Base-by-base conservation (phyloP, 139 green algal species). In the Chlorella ohadii region DNA sequence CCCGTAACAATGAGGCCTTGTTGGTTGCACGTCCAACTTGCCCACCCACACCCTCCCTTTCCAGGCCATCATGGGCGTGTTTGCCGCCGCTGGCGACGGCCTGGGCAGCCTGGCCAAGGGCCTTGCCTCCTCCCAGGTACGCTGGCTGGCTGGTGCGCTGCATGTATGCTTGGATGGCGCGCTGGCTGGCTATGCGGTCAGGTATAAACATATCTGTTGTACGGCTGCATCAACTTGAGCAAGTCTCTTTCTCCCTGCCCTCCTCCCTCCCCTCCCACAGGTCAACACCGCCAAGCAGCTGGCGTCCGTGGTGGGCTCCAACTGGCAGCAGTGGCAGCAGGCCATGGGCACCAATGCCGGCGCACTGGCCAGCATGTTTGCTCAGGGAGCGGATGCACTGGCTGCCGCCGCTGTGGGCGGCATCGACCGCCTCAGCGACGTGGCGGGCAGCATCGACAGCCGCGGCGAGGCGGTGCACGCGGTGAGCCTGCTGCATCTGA, bases 61-160 rank as follows among this genome's bases (percentile, higher is more conserved):
- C 11, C 51, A 59, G 51, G 51, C 51, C 9, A 59, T 81, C 13
- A 63, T 71, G 44, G 9, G 9, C 11, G 57, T 59, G 33, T 81
- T 81, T 81, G 74, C 33, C 23, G 55, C 74, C 4, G 74, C 74
- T 5, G 74, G 74, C 31, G 55, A 81, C 34, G 56, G 56, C 34
- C 31, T 81, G 31, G 55, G 13, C 15, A 36, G 51, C 31, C 74
- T 81, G 56, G 56, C 56, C 23, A 27, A 28, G 12, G 31, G 72
- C 47, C 72, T 79, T 5, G 28, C n/a, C 31, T 56, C 38, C 33
- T 23, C 19, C n/a, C 68, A 75, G 67, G 67, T 36, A 36, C 31
- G 63, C 63, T 68, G 61, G 23, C n/a, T n/a, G n/a, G n/a, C n/a
- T n/a, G n/a, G n/a, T n/a, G n/a, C n/a, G n/a, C n/a, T n/a, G n/a